phyloP scores from a whole-genome alignment of 2,329 filamentous ascomycete species.

The Colletotrichum sp. region DNA sequence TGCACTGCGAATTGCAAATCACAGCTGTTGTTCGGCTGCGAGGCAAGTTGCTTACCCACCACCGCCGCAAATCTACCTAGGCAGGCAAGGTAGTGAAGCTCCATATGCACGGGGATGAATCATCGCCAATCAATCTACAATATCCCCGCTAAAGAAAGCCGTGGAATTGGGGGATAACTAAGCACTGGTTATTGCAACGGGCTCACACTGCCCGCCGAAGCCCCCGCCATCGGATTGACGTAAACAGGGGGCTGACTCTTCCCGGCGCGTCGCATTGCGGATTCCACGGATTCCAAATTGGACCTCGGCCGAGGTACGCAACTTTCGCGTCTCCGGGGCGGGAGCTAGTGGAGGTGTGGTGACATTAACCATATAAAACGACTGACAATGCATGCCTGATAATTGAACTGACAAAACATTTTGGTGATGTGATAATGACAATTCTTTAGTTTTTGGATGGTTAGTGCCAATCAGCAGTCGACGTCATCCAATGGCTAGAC shows the following conservation, averaged over 20 bases:
- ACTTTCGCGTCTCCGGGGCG: neutral
- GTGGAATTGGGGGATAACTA: constrained; percentile 15
- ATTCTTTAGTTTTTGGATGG: neutral
- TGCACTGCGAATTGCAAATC: neutral
- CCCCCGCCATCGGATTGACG: neutral
- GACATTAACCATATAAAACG: neutral
- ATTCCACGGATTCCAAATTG: constrained; percentile 7
- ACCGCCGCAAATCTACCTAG: neutral
- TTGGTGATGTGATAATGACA: neutral
- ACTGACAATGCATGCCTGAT: neutral
- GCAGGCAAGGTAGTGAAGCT: neutral
- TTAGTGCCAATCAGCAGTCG: neutral
- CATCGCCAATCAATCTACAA: constrained; percentile 10
- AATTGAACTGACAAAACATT: neutral
- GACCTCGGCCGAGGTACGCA: neutral
- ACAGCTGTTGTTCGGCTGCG: neutral
- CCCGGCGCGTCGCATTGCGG: neutral
- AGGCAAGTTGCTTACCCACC: neutral
- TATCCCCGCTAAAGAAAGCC: constrained; percentile 1
- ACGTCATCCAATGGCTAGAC: neutral
- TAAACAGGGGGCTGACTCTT: neutral
- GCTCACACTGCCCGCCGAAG: neutral
- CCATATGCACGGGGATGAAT: constrained; percentile 13
- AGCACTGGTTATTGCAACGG: neutral
- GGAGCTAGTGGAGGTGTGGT: neutral